phyloP scores from a whole-genome alignment of 495 filamentous ascomycete species.

The Xylaria telfairii region DNA sequence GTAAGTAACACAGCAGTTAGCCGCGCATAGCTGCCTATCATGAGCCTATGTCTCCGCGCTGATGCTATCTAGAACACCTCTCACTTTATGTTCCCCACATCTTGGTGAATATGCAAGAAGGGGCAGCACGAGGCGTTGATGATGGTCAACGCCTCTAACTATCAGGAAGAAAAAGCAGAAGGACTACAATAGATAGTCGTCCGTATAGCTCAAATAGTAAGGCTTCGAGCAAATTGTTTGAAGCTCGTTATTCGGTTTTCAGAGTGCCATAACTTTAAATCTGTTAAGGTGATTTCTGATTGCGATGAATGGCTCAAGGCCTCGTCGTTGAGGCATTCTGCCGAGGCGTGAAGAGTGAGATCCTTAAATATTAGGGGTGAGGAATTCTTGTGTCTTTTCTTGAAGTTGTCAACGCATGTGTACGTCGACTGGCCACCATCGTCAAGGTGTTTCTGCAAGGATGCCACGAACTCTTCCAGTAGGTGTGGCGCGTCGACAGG shows the following conservation, averaged over 20 bases:
- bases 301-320: constrained; percentile 22
- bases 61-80: background rate
- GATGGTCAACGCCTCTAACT: background rate
- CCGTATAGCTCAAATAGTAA: background rate
- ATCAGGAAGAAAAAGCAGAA: background rate
- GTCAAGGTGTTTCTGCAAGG: background rate
- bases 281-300: constrained; percentile 12
- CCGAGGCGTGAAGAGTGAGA: background rate
- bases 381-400: background rate
- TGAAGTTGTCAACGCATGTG: background rate
- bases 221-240: background rate
- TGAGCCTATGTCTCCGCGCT: background rate
- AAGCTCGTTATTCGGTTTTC: background rate
- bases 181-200: background rate
- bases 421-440: background rate
- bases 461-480: background rate
- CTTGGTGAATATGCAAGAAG: background rate
- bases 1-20: background rate
- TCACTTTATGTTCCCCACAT: background rate
- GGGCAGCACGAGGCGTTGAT: background rate
- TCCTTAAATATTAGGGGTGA: background rate
- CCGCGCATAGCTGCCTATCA: background rate
- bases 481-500: constrained; percentile 9
- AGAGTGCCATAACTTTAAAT: constrained; percentile 21
- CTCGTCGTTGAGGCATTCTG: constrained; percentile 17